Evolutionary conservation across 176 grass and related monocot species (phyloP).

Genomic region (Microstegium vimineum): DNA sequence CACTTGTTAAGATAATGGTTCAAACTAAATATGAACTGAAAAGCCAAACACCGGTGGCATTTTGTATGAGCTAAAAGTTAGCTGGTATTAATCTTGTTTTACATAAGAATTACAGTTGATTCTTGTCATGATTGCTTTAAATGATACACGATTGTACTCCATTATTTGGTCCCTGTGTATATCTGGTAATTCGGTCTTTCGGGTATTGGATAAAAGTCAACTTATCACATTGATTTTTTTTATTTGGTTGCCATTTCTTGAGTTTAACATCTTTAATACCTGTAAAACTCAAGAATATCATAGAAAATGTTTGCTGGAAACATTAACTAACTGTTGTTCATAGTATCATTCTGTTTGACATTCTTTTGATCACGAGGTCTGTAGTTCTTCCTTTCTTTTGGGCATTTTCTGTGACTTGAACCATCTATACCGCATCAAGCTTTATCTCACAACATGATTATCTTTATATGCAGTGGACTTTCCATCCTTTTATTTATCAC

Average conservation of each 20-base stretch:
- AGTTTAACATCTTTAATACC: not conserved
- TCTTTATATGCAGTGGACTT: conserved; percentile 82
- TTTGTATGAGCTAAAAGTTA: not conserved
- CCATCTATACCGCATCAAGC: not conserved
- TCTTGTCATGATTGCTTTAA: not conserved
- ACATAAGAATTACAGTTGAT: not conserved
- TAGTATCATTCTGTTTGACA: not conserved
- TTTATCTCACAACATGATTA: not conserved
- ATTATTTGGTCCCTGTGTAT: not conserved
- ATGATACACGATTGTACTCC: not conserved
- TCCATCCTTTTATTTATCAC: conserved; percentile 91
- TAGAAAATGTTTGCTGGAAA: not conserved
- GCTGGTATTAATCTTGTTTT: conserved; percentile 14
- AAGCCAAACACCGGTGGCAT: not conserved
- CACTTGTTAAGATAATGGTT: not conserved
- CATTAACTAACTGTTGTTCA: not conserved
- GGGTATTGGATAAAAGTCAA: not conserved
- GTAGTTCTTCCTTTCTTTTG: not conserved
- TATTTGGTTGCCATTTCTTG: not conserved
- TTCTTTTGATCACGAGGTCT: not conserved
- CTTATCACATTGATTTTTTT: not conserved
- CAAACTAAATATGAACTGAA: not conserved
- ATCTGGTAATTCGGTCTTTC: not conserved
- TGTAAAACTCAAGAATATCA: not conserved
- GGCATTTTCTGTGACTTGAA: not conserved